phyloP scores from a whole-genome alignment of 2,329 filamentous ascomycete genomes.

The Berkeleyomyces basicola region DNA sequence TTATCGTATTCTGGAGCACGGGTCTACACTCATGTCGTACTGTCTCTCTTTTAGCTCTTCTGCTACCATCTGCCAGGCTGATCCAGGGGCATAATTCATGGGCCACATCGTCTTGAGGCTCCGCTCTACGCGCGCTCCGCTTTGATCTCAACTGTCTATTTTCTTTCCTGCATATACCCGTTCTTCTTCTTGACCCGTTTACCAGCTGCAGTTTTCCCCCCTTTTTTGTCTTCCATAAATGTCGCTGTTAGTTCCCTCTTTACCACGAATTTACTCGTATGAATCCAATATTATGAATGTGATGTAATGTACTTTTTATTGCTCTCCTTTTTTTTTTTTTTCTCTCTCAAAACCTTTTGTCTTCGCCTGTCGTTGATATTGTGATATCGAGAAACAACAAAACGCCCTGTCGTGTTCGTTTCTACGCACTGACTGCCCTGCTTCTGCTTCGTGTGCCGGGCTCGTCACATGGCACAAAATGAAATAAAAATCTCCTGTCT shows the following conservation, averaged over 20 bases:
- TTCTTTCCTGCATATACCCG: neutral
- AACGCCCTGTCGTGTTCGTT: no score
- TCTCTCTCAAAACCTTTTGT: no score
- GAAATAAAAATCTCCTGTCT: no score
- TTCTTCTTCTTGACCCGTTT: neutral
- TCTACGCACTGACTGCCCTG: no score
- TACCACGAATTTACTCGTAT: neutral
- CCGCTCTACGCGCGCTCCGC: neutral
- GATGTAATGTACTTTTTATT: neutral
- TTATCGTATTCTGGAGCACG: neutral
- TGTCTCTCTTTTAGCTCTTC: neutral
- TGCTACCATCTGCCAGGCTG: neutral
- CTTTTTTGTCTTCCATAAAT: neutral
- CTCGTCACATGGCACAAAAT: no score
- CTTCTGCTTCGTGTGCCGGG: no score
- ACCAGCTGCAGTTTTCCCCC: neutral
- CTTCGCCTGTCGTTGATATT: no score
- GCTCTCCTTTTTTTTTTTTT: neutral
- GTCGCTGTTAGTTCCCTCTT: neutral
- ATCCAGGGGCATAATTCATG: neutral
- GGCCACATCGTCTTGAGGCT: neutral
- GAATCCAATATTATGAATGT: constrained; percentile 1
- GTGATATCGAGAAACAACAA: no score
- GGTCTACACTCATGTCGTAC: neutral
- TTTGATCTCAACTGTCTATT: neutral